These are phyloP conservation scores for Porphyridium purpureum DNA, from an alignment of 23 red algal species.

Conservation along the genomic window DNA sequence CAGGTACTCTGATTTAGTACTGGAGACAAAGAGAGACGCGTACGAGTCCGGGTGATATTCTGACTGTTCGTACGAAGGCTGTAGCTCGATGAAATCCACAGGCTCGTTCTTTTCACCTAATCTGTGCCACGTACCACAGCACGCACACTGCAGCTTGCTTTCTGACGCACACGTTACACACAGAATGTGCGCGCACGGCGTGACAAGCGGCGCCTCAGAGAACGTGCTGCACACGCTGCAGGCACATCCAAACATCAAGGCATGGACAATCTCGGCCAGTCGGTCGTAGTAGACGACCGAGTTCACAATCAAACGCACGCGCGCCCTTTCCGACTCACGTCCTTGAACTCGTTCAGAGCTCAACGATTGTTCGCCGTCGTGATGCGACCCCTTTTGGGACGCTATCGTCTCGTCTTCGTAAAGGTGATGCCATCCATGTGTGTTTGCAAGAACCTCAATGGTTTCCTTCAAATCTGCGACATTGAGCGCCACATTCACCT, in stretches of 20 bases:
- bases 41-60: no score
- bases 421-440: no score
- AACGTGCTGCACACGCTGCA: slow-evolving; percentile 4
- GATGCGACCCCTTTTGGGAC: no score
- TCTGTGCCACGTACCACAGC: not conserved
- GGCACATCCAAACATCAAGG: slow-evolving; percentile 6
- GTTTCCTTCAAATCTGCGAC: no score
- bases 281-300: not conserved
- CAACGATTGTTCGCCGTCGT: no score
- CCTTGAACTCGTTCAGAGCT: no score
- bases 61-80: slow-evolving; percentile 34
- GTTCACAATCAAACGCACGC: not conserved
- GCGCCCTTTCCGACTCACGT: no score
- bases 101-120: slow-evolving; percentile 14
- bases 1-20: no score
- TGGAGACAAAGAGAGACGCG: no score
- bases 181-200: slow-evolving; percentile 28
- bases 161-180: slow-evolving; percentile 19
- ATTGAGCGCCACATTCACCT: slow-evolving; percentile 9
- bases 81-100: slow-evolving; percentile 68
- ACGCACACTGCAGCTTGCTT: slow-evolving; percentile 8
- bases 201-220: slow-evolving; percentile 12
- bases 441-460: no score
- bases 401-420: no score
- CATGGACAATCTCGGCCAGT: not conserved